phyloP scores from a whole-genome alignment of 225 moss, liverwort and hornwort species.

The Straminergon stramineum region DNA sequence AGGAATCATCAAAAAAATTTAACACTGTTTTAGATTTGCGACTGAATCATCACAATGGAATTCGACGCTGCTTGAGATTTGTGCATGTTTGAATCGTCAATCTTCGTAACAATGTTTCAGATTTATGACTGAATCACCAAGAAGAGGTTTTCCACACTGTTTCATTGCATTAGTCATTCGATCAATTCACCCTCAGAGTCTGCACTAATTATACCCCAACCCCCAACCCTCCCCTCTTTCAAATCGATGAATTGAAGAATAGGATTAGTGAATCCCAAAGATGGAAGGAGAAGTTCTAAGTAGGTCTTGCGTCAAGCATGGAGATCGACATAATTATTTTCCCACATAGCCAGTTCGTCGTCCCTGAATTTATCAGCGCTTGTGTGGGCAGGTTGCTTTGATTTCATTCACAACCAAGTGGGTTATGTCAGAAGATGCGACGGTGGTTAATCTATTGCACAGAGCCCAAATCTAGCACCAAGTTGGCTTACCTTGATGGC shows the following conservation, averaged over 20 bases:
- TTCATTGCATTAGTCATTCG: background rate
- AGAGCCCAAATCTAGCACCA: background rate
- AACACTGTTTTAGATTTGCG: background rate
- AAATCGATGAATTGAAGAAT: background rate
- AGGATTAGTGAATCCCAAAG: background rate
- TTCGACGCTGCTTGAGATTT: background rate
- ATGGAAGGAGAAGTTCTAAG: background rate
- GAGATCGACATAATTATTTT: background rate
- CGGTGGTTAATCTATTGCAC: background rate
- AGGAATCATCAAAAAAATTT: background rate
- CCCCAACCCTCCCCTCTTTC: background rate
- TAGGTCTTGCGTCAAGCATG: background rate
- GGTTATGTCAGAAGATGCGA: background rate
- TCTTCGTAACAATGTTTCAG: background rate
- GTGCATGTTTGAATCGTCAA: too few relatives aligned
- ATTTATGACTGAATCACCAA: background rate
- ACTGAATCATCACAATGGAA: background rate
- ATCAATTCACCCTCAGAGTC: background rate
- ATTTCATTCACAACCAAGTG: background rate
- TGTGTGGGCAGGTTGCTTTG: background rate
- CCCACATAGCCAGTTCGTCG: background rate
- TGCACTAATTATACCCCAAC: too few relatives aligned
- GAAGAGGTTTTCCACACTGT: background rate
- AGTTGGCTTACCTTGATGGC: background rate
- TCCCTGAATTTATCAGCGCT: background rate